A percentile compares a stretch with the other conserved stretches of the same genome.
These are phyloP conservation scores for Hypholoma fasciculare DNA, from an alignment of 768 basidiomycete species.

Conservation along the genomic window DNA sequence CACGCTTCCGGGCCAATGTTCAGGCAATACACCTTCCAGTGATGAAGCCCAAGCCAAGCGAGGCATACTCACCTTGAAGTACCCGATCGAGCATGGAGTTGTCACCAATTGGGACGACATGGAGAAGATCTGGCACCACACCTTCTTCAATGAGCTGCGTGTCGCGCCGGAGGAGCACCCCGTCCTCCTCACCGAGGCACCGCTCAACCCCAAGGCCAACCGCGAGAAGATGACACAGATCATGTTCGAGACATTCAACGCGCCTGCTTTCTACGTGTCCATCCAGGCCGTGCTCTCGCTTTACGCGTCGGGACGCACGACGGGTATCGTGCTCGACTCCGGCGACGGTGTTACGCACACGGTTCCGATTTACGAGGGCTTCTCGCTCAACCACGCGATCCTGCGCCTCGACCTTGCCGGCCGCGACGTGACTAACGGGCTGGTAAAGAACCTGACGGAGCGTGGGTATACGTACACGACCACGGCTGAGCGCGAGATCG, in stretches of 20 bases:
- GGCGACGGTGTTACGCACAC: slow-evolving; percentile 97
- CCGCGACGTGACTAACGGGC: slow-evolving; percentile 83
- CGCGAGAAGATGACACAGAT: slow-evolving; percentile 95
- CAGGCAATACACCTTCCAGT: slow-evolving; percentile 10
- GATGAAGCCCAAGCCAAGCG: slow-evolving; percentile 54
- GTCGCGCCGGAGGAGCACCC: slow-evolving; percentile 94
- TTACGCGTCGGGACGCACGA: slow-evolving; percentile 96
- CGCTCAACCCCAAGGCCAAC: slow-evolving; percentile 91
- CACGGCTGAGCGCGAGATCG: slow-evolving; percentile 91
- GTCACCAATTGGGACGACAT: slow-evolving; percentile 99
- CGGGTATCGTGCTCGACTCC: slow-evolving; percentile 93
- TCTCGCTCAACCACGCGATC: slow-evolving; percentile 91
- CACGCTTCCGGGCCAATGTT: not conserved
- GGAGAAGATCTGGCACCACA: slow-evolving; percentile 99
- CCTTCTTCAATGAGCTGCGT: slow-evolving; percentile 94
- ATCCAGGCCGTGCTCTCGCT: slow-evolving; percentile 91
- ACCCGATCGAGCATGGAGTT: slow-evolving; percentile 93
- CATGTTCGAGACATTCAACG: slow-evolving; percentile 97
- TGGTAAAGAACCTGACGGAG: slow-evolving; percentile 86
- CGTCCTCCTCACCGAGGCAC: slow-evolving; percentile 90
- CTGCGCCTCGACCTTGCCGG: slow-evolving; percentile 91
- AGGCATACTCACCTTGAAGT: slow-evolving; percentile 91
- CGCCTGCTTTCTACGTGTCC: slow-evolving; percentile 88
- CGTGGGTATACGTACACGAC: slow-evolving; percentile 96
- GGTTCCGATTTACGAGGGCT: slow-evolving; percentile 96